Evolutionary conservation across 495 filamentous ascomycete genomes (phyloP), one percentile per base, ranked within the genome.

Genomic region (Podospora anserina): DNA sequence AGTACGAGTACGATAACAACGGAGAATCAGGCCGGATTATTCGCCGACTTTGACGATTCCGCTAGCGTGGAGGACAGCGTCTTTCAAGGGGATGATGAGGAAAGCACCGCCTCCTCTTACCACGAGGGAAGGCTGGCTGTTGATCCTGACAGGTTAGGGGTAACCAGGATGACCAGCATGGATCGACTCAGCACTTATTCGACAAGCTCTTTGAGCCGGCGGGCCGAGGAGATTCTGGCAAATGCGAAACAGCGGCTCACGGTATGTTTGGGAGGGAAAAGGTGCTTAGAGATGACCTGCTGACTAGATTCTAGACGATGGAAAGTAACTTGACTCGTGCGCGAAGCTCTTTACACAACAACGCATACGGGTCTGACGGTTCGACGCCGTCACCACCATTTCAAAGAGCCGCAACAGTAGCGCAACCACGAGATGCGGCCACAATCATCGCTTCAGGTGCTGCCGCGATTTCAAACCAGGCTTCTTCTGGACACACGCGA

Each of bases 191-290:
- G 76, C 1, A 79, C 75, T 53, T 86, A 88, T 70, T 90, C 92
- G 28, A 90, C 89, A 59, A 88, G 86, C 15, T 88, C 91, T 6
- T 76, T 97, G 75, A 95, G 91, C 74, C 89, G 88, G 68, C 85
- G 92, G 72, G 93, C 93, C 13, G 93, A 97, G 76, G 82, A 91
- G 68, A 97, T 97, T 75, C 82, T 97, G 57, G 91, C 92, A 49
- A 96, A 96, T 79, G 93, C 93, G 32, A 97, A 97, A 79, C 89
- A 87, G 77, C 85, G 93, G 71, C 80, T 97, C 56, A 92, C 91
- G 78, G 93, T 97, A 84, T 78, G 91, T 78, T 49, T 49, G 1
- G 39, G 2, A 0, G 39, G 69, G 19, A 1, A 4, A 3, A 19
- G 1, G 30, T 72, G 96, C 5, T 61, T 6, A 5, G 5, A 5